phyloP scores from a whole-genome alignment of 345 rosid species.

The Dipteronia sinensis region DNA sequence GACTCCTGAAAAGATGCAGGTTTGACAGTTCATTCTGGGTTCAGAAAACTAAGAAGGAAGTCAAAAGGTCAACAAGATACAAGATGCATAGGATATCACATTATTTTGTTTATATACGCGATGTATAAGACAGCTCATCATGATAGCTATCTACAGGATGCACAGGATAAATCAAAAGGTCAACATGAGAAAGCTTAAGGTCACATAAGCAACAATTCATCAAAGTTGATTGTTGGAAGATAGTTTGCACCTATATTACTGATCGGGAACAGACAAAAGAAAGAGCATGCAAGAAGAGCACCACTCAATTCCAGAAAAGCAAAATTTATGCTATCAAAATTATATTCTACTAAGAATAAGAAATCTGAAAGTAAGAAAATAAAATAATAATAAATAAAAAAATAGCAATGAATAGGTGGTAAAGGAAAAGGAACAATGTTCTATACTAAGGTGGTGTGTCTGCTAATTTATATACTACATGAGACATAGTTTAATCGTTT shows the following conservation, averaged over 20 bases:
- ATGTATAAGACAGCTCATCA: no score
- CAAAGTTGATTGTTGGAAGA: constrained; percentile 95
- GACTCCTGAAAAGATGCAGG: no score
- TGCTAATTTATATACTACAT: background rate
- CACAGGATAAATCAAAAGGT: no score
- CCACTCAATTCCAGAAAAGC: constrained; percentile 76
- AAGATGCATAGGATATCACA: no score
- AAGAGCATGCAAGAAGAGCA: constrained; percentile 79
- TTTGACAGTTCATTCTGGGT: no score
- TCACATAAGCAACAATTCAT: constrained; percentile 75
- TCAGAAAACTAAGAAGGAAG: no score
- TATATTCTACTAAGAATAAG: background rate
- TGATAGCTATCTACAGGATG: no score
- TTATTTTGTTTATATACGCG: no score
- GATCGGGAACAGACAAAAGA: constrained; percentile 84
- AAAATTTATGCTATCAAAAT: constrained; percentile 12
- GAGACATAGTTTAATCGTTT: background rate
- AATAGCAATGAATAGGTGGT: background rate
- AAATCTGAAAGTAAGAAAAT: background rate
- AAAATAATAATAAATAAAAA: constrained; percentile 1
- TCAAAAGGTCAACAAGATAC: no score
- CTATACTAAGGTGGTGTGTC: no score
- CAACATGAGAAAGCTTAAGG: constrained; percentile 26
- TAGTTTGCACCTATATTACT: constrained; percentile 53
- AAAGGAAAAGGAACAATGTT: background rate